phyloP scores from a whole-genome alignment of 441 rosid species.

The Erodium texanum region DNA sequence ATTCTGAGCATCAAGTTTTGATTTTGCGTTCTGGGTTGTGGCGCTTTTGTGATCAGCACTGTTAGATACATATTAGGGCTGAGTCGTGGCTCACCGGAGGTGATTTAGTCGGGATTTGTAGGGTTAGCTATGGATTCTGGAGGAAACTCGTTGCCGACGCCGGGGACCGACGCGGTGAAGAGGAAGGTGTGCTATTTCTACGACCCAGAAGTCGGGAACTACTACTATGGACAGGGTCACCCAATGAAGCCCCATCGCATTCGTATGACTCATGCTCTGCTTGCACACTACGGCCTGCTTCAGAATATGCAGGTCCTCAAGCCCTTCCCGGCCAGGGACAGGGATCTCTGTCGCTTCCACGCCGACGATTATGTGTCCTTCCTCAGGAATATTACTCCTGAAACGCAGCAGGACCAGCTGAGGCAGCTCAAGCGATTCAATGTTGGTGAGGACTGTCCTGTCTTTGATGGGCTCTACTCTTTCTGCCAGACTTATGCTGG shows the following conservation, averaged over 20 bases:
- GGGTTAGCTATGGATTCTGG: background rate
- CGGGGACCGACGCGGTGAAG: constrained; percentile 57
- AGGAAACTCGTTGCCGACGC: constrained; percentile 31
- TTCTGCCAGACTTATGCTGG: constrained; percentile 68
- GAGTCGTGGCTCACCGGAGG: too few relatives aligned
- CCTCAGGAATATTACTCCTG: constrained; percentile 58
- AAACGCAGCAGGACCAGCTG: constrained; percentile 31
- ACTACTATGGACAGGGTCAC: constrained; percentile 63
- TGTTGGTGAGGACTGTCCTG: constrained; percentile 37
- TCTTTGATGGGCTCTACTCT: constrained; percentile 40
- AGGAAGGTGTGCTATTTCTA: constrained; percentile 74
- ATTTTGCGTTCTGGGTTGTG: too few relatives aligned
- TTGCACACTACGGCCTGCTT: constrained; percentile 61
- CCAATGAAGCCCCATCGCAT: constrained; percentile 69
- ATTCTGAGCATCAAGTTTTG: too few relatives aligned
- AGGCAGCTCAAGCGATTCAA: constrained; percentile 56
- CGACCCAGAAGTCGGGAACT: constrained; percentile 65
- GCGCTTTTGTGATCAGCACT: too few relatives aligned
- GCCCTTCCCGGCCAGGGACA: constrained; percentile 53
- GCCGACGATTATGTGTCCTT: constrained; percentile 67
- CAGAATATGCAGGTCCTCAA: constrained; percentile 74
- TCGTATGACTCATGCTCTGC: constrained; percentile 61
- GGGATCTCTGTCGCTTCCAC: constrained; percentile 60
- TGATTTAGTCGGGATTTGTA: background rate
- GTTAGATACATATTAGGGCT: too few relatives aligned